Conservation (phyloP, 768 basidiomycete species). For the Pleurotus pulmonarius region DNA sequence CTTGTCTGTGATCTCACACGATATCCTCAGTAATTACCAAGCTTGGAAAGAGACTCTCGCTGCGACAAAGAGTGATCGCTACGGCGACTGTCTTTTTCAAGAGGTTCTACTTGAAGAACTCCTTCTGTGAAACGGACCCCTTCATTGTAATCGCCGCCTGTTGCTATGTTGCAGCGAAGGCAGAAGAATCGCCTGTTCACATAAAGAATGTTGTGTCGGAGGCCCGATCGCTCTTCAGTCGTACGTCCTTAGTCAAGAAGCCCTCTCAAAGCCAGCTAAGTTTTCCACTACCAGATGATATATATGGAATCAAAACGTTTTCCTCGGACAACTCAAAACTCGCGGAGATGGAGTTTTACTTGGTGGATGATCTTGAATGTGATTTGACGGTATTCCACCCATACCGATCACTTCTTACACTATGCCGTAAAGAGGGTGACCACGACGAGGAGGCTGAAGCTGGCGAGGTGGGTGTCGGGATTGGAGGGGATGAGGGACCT, state of each 20-base stretch:
- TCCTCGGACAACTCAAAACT: slow-evolving; percentile 86
- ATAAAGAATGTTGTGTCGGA: slow-evolving; percentile 91
- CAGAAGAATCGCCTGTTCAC: slow-evolving; percentile 92
- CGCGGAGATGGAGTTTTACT: slow-evolving; percentile 99
- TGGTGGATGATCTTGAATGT: slow-evolving; percentile 94
- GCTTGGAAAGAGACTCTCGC: slow-evolving; percentile 75
- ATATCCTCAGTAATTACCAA: slow-evolving; percentile 69
- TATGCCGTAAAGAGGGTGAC: slow-evolving; percentile 61
- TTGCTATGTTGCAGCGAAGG: slow-evolving; percentile 94
- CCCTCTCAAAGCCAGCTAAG: background rate
- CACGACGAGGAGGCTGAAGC: slow-evolving; percentile 51
- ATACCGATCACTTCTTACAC: slow-evolving; percentile 79
- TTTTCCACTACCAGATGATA: slow-evolving; percentile 39
- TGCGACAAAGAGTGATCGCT: slow-evolving; percentile 89
- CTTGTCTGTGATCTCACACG: background rate
- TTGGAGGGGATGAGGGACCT: slow-evolving; percentile 47
- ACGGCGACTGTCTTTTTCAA: slow-evolving; percentile 95
- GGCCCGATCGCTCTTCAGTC: slow-evolving; percentile 71
- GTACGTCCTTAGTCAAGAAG: slow-evolving; percentile 33
- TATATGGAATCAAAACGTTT: slow-evolving; percentile 75
- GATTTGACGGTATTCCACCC: slow-evolving; percentile 93
- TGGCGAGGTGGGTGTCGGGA: slow-evolving; percentile 48
- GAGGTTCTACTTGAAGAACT: slow-evolving; percentile 95
- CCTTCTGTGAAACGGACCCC: slow-evolving; percentile 94
- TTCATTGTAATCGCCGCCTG: slow-evolving; percentile 91